Conservation (phyloP, 441 rosid genomes). For the Adansonia gregorii region DNA sequence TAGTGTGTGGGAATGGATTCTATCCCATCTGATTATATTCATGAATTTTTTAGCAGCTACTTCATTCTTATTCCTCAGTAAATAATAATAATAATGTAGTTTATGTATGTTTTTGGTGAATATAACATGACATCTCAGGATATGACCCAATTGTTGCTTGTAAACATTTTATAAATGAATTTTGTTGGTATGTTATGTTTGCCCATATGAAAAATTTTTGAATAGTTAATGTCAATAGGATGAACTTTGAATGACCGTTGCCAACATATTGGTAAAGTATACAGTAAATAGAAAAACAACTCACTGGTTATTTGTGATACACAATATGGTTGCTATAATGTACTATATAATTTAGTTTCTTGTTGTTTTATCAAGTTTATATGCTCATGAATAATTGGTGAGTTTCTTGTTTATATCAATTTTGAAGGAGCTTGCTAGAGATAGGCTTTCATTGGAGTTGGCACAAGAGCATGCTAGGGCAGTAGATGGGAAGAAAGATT, state of each 20-base stretch:
- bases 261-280: not conserved
- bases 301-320: too few relatives aligned
- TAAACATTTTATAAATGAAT: not conserved
- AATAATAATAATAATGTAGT: not conserved
- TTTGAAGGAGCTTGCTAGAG: conserved; percentile 76
- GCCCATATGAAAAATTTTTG: not conserved
- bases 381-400: not conserved
- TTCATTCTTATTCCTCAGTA: not conserved
- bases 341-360: conserved; percentile 9
- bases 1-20: conserved; percentile 1
- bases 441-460: conserved; percentile 65
- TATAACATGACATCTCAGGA: not conserved
- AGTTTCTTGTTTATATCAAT: conserved; percentile 22
- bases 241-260: conserved; percentile 16
- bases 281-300: not conserved
- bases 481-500: conserved; percentile 39
- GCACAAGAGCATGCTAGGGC: conserved; percentile 52
- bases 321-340: not conserved
- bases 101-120: not conserved
- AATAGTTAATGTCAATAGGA: not conserved
- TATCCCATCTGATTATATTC: not conserved
- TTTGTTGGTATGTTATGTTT: not conserved
- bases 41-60: not conserved
- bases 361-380: not conserved
- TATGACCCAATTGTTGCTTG: not conserved